Evolutionary conservation across 177 flowering plant genomes (phyloP), one percentile per base, ranked within the genome.

Genomic region (Vitis hybrid): DNA sequence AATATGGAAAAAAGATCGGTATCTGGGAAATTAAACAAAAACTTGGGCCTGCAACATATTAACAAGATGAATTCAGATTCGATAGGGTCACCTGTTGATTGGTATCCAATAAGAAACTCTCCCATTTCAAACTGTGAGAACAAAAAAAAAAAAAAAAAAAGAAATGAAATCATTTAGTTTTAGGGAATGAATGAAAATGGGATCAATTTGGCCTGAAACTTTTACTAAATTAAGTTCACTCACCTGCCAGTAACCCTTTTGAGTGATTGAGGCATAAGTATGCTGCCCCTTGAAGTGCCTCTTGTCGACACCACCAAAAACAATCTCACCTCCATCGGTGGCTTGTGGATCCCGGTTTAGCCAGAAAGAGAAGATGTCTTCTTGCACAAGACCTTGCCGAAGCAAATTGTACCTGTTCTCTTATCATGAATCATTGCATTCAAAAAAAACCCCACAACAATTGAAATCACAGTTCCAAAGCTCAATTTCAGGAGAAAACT

Each of bases 201-300:
- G 8, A 39, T 1, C 9, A 39, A 39, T 39, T 26, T 26, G 29
- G 29, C 45, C 45, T 26, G 4, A 5, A 39, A 39, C 45, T 4
- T 39, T 39, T 39, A 7, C 45, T 39, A 1, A 34, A 34, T 34
- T 34, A 39, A 39, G 45, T 39, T 69, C 55, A 56, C 63, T 18
- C 39, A 91, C 97, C 91, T 94, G 96, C 98, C 98, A 94, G 69
- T 94, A 94, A 12, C 94, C 97, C 69, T 90, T 94, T 63, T 72
- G 12, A 53, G 94, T 89, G 16, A 94, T 81, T 14, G 97, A 93
- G 78, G 87, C 92, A 74, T 90, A 92, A 61, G 87, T 90, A 65
- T 91, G 97, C 49, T 83, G 67, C n/a, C 97, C 98, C 69, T 78
- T 86, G 70, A 56, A 93, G 77, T 93, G 98, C 22, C 83, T 82